phyloP scores from a whole-genome alignment of 371 early-diverging fungal species.

The Zychaea mexicana region DNA sequence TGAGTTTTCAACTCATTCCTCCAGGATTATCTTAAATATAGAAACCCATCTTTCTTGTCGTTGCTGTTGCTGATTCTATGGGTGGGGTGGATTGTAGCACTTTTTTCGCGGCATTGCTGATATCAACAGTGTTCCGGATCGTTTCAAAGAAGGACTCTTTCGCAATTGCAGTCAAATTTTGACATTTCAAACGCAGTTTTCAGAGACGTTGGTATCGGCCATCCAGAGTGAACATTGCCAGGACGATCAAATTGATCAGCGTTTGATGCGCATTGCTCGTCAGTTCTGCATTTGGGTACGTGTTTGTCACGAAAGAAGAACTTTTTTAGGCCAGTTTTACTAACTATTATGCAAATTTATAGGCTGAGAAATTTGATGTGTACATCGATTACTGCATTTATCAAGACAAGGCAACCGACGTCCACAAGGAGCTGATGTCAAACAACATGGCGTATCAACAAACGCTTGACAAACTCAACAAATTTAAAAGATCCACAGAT shows the following conservation, averaged over 20 bases:
- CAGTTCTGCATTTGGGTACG: slow-evolving; percentile 46
- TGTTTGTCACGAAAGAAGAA: not conserved
- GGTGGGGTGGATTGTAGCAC: slow-evolving; percentile 20
- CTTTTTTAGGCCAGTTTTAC: too few species aligned
- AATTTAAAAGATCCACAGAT: not conserved
- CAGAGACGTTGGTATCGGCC: slow-evolving; percentile 7
- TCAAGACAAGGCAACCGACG: slow-evolving; percentile 37
- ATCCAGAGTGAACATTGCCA: not conserved
- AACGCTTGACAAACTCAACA: slow-evolving; percentile 20
- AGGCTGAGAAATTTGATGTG: slow-evolving; percentile 39
- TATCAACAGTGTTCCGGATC: slow-evolving; percentile 17
- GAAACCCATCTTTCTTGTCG: not conserved
- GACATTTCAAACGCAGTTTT: slow-evolving; percentile 26
- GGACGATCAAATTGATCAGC: not conserved
- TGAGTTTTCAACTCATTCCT: slow-evolving; percentile 18
- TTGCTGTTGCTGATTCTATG: not conserved
- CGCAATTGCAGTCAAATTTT: slow-evolving; percentile 33
- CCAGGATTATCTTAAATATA: not conserved
- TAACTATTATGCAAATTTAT: too few species aligned
- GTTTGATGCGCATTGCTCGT: slow-evolving; percentile 25
- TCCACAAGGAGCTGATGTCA: slow-evolving; percentile 28
- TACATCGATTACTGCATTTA: slow-evolving; percentile 46
- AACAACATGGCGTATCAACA: slow-evolving; percentile 27
- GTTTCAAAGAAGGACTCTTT: slow-evolving; percentile 23
- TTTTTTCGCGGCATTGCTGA: slow-evolving; percentile 35